Evolutionary conservation across 805 yeast genomes (phyloP).

Genomic region (Sungouiozyma ichnusensis): DNA sequence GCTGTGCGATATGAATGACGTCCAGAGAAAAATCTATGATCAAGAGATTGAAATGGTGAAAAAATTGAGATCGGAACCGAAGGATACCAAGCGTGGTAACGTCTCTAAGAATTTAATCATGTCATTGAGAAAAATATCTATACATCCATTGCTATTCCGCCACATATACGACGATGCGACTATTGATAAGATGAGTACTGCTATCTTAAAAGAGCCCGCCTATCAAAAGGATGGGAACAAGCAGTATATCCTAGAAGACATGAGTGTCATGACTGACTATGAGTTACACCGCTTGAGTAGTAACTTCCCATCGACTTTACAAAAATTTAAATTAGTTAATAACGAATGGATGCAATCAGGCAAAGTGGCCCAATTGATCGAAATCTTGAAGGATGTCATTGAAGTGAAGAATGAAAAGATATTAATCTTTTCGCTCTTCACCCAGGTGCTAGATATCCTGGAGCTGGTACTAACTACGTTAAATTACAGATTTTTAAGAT

Average conservation of each 20-base stretch:
- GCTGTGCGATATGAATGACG: constrained; percentile 50
- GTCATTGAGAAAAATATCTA: constrained; percentile 83
- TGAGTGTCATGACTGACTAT: constrained; percentile 89
- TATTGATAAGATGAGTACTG: constrained; percentile 58
- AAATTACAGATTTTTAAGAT: constrained; percentile 61
- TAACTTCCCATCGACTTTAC: constrained; percentile 58
- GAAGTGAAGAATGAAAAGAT: constrained; percentile 48
- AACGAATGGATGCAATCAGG: constrained; percentile 60
- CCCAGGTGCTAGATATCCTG: constrained; percentile 81
- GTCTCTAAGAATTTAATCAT: constrained; percentile 59
- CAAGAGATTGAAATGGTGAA: constrained; percentile 39
- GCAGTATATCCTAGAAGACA: constrained; percentile 77
- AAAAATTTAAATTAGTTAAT: constrained; percentile 41
- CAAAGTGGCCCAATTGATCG: constrained; percentile 49
- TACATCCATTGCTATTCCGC: constrained; percentile 85
- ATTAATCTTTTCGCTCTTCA: constrained; percentile 80
- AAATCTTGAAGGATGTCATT: constrained; percentile 48
- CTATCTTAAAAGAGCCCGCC: constrained; percentile 70
- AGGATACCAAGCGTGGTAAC: constrained; percentile 24
- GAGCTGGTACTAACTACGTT: constrained; percentile 61
- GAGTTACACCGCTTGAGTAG: constrained; percentile 71
- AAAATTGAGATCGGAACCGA: constrained; percentile 26
- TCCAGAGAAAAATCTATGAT: constrained; percentile 51
- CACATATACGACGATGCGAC: constrained; percentile 44
- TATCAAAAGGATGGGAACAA: constrained; percentile 64